phyloP scores from a whole-genome alignment of 306 rosid species.

The Pyrus betulifolia region DNA sequence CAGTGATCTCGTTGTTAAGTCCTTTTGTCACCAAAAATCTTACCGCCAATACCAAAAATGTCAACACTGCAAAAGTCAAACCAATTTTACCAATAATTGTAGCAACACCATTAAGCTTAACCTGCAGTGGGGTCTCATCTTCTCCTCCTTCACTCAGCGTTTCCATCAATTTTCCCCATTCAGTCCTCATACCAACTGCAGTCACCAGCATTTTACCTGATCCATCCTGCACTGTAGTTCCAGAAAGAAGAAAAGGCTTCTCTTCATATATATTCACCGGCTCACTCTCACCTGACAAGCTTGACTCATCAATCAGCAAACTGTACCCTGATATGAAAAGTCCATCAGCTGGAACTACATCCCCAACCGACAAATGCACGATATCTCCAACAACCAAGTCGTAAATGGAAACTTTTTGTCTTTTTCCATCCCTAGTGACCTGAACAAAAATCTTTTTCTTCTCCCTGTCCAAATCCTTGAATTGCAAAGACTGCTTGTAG shows the following conservation, averaged over 20 bases:
- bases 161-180: conserved; percentile 99
- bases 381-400: conserved; percentile 88
- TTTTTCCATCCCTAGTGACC: conserved; percentile 68
- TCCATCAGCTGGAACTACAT: conserved; percentile 97
- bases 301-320: conserved; percentile 77
- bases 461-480: conserved; percentile 72
- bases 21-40: conserved; percentile 61
- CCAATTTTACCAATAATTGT: conserved; percentile 94
- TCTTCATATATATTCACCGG: conserved; percentile 47
- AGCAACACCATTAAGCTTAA: conserved; percentile 92
- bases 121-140: conserved; percentile 98
- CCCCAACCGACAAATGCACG: conserved; percentile 83
- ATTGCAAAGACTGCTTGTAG: conserved; percentile 83
- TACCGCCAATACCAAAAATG: conserved; percentile 54
- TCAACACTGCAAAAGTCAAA: conserved; percentile 65
- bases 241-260: conserved; percentile 87
- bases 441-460: conserved; percentile 82
- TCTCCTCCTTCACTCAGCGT: conserved; percentile 87
- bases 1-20: conserved; percentile 33
- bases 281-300: conserved; percentile 97
- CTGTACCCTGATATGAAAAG: conserved; percentile 61
- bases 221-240: conserved; percentile 96
- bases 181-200: conserved; percentile 95
- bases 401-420: conserved; percentile 62
- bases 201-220: conserved; percentile 85